Evolutionary conservation across 176 grass and related monocot genomes (phyloP), one percentile per base, ranked within the genome.

Genomic region (Carex myosuroides): DNA sequence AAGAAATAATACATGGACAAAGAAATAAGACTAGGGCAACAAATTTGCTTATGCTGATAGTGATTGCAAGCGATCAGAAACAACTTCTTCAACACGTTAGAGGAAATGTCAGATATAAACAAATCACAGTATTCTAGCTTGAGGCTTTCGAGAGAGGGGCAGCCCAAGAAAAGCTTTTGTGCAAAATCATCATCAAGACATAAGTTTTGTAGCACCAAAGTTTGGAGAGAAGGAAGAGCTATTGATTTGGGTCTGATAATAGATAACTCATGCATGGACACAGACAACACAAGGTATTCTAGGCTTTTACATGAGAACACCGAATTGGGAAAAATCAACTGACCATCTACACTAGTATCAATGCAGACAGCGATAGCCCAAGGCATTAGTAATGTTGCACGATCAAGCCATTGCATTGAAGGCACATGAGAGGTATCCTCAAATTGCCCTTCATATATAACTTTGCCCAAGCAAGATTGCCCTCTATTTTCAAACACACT

Each of bases 311-410:
- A 73, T 22, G 41, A 73, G 42, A 73, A 73, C n/a, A 73, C 18
- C 12, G 70, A 73, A 22, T 50, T 10, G 20, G n/a, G 41, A 24
- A 46, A 2, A 50, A 6, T 13, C 8, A 22, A 50, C 3, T 0
- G 0, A 13, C 5, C 1, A 21, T 3, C 2, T 46, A 26, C 26
- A 3, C 0, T 0, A 1, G 0, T 8, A 26, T 0, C 1, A 6
- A 50, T 52, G n/a, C 20, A 8, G 9, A 73, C n/a, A 26, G 3
- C 26, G 70, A 73, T 72, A 17, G 5, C 10, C 41, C 41, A 18
- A 48, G 69, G 69, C 69, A 48, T 72, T 10, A 72, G 69, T 5
- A 44, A 2, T 46, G 18, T 2, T 37, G 16, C 69, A 21, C 8
- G 37, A 11, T 44, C 0, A 72, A 72, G 69, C 39, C 69, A 72